Conservation (phyloP, 2,329 filamentous ascomycete species). For the Pseudocercospora crystallina region DNA sequence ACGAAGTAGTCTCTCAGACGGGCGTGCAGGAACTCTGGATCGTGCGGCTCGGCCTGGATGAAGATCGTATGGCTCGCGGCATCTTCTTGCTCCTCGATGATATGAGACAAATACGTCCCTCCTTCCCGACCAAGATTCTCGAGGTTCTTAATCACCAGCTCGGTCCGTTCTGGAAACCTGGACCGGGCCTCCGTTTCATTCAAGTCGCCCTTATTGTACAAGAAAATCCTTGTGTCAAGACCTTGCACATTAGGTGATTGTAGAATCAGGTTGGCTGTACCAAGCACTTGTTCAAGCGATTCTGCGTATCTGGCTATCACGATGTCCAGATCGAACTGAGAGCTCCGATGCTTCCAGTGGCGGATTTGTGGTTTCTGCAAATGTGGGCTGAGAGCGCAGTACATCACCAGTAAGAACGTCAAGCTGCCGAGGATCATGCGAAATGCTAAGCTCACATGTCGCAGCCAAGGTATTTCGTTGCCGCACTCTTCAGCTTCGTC, state of each 20-base stretch:
- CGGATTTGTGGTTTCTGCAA: not conserved
- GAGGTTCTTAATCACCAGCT: slow-evolving; percentile 27
- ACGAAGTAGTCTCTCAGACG: slow-evolving; percentile 25
- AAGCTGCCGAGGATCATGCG: not conserved
- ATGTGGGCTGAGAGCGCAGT: not conserved
- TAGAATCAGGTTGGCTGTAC: slow-evolving; percentile 9
- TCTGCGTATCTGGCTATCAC: slow-evolving; percentile 20
- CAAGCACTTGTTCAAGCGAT: slow-evolving; percentile 7
- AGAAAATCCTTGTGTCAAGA: slow-evolving; percentile 9
- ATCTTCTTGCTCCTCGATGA: slow-evolving; percentile 42
- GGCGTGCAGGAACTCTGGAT: slow-evolving; percentile 39
- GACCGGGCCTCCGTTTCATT: not conserved
- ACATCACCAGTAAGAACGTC: not conserved
- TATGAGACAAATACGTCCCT: slow-evolving; percentile 49
- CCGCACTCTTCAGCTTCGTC: not conserved
- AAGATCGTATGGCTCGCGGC: slow-evolving; percentile 51
- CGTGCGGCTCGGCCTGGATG: slow-evolving; percentile 48
- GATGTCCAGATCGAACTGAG: slow-evolving; percentile 11
- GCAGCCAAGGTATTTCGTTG: not conserved
- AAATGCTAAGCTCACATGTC: not conserved
- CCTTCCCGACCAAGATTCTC: slow-evolving; percentile 48
- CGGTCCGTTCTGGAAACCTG: slow-evolving; percentile 1
- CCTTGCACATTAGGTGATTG: slow-evolving; percentile 1
- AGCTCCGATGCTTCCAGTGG: no score
- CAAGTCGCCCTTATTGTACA: slow-evolving; percentile 17